A percentile compares a stretch with the other conserved stretches of the same genome.
Conservation (phyloP, 139 green algal species). For the Gonium pectorale region DNA sequence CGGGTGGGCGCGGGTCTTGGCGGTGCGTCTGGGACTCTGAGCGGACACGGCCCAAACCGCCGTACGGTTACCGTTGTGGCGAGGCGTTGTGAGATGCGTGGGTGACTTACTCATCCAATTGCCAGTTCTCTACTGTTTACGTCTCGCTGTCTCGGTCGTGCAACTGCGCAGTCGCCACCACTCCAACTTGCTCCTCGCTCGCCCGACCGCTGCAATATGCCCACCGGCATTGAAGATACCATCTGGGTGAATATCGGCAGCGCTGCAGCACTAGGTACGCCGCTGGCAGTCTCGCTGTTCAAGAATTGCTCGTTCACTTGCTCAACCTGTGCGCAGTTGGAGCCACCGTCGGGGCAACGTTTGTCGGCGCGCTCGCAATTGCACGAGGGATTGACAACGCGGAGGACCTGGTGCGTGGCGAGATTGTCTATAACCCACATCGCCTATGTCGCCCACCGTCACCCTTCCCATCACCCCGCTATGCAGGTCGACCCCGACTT, state of each 20-base stretch:
- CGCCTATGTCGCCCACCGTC: neutral
- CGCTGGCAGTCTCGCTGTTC: neutral
- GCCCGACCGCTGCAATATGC: constrained; percentile 15
- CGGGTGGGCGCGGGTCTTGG: no score
- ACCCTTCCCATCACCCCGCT: neutral
- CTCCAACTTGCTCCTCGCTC: no score
- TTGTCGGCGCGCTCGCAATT: constrained; percentile 3
- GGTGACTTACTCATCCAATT: no score
- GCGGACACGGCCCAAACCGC: no score
- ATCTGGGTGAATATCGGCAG: constrained; percentile 38
- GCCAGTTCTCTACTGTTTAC: no score
- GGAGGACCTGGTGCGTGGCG: neutral
- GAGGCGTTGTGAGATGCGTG: no score
- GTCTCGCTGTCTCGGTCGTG: no score
- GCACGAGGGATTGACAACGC: neutral
- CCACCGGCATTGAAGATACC: constrained; percentile 1
- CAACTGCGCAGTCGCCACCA: no score
- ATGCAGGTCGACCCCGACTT: constrained; percentile 23
- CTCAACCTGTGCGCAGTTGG: constrained; percentile 1
- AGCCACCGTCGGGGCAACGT: constrained; percentile 10
- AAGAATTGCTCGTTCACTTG: neutral
- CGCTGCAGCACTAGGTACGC: constrained; percentile 10
- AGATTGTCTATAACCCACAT: neutral
- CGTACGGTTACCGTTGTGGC: no score
- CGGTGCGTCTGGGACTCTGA: no score